phyloP scores from a whole-genome alignment of 768 basidiomycete genomes.

The Boletus reticuloceps region DNA sequence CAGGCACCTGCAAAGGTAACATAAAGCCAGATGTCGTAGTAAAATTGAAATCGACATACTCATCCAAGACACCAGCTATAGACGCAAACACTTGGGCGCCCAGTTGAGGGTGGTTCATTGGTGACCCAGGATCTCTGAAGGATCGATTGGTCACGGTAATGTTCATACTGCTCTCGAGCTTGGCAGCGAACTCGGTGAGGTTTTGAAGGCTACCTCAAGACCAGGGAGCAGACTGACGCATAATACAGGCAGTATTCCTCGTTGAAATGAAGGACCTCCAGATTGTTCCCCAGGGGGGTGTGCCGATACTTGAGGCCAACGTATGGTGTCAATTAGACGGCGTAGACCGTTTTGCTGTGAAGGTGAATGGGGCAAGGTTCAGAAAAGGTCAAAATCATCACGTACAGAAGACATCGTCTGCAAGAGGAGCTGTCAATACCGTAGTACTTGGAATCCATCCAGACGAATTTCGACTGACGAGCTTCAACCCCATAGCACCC shows the following conservation, averaged over 20 bases:
- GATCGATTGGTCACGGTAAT: constrained; percentile 31
- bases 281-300: constrained; percentile 35
- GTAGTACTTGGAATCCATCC: too few relatives aligned
- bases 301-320: constrained; percentile 42
- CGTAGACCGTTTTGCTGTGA: constrained; percentile 49
- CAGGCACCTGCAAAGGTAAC: constrained; percentile 40
- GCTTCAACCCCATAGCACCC: too few relatives aligned
- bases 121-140: constrained; percentile 26
- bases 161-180: constrained; percentile 41
- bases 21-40: constrained; percentile 15
- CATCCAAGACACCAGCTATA: constrained; percentile 46
- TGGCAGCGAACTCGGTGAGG: constrained; percentile 38
- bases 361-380: background rate
- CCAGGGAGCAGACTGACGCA: constrained; percentile 32
- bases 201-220: constrained; percentile 33
- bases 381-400: background rate
- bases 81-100: constrained; percentile 46
- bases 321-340: constrained; percentile 49
- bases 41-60: constrained; percentile 37
- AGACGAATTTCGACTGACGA: too few relatives aligned
- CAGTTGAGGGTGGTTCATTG: constrained; percentile 17
- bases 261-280: constrained; percentile 50
- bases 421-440: constrained; percentile 39
- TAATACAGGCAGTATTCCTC: constrained; percentile 53
- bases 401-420: constrained; percentile 38